These are phyloP conservation scores for Hydrangea macrophylla DNA, from an alignment of 148 eudicot species.

Conservation along the genomic window DNA sequence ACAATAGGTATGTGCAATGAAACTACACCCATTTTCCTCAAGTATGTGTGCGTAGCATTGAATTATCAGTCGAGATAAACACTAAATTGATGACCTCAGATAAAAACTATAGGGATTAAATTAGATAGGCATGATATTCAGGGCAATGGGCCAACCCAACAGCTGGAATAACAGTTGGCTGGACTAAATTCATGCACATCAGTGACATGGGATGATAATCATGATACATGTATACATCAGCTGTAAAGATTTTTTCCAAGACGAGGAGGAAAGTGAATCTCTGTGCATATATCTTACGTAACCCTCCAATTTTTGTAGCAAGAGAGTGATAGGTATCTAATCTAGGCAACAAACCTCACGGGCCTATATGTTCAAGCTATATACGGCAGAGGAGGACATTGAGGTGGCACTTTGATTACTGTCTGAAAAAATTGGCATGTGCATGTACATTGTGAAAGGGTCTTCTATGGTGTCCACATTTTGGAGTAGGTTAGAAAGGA, in stretches of 20 bases:
- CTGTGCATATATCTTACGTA: background rate
- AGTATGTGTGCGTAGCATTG: too few relatives aligned
- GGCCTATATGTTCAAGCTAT: constrained; percentile 12
- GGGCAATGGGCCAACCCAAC: background rate
- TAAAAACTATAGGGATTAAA: background rate
- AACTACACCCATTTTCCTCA: too few relatives aligned
- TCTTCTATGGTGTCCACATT: background rate
- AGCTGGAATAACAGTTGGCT: constrained; percentile 17
- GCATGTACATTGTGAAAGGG: constrained; percentile 9
- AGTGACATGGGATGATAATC: background rate
- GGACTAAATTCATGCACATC: constrained; percentile 7
- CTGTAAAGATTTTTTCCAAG: too few relatives aligned
- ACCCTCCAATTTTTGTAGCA: constrained; percentile 3
- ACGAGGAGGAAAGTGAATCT: background rate
- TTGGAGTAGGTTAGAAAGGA: background rate
- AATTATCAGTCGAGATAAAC: too few relatives aligned
- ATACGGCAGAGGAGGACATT: constrained; percentile 11
- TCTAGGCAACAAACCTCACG: constrained; percentile 7
- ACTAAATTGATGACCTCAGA: too few relatives aligned
- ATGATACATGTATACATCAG: too few relatives aligned
- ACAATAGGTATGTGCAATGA: too few relatives aligned
- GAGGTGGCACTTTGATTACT: constrained; percentile 13
- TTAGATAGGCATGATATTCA: background rate
- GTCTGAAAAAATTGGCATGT: background rate
- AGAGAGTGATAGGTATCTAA: constrained; percentile 5